These are phyloP conservation scores for Naganishia vaughanmartiniae DNA, from an alignment of 768 basidiomycete genomes.

Conservation along the genomic window DNA sequence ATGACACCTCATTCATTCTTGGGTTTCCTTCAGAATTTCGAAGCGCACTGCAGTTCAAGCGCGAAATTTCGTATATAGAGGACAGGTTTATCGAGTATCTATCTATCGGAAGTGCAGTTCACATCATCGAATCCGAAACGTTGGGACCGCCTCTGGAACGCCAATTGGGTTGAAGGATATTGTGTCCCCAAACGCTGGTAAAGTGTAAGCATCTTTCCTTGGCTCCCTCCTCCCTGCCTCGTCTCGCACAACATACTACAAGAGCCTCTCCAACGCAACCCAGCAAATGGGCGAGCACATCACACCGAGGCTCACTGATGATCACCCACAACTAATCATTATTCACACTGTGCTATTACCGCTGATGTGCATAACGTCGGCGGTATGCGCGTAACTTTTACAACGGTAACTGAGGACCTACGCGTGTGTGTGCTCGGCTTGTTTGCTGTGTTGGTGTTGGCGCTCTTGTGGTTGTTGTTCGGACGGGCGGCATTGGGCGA, in stretches of 20 bases:
- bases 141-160: not conserved
- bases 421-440: constrained; percentile 6
- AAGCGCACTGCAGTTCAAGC: constrained; percentile 3
- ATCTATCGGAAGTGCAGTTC: not conserved
- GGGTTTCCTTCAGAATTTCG: not conserved
- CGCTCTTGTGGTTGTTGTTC: constrained; percentile 1
- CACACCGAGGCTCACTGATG: constrained; percentile 19
- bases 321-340: constrained; percentile 26
- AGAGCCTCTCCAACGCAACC: not conserved
- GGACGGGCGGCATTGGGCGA: not conserved
- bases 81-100: not conserved
- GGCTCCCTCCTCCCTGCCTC: not conserved
- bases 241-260: not conserved
- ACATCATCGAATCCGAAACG: not conserved
- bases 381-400: constrained; percentile 27
- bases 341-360: constrained; percentile 27
- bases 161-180: not conserved
- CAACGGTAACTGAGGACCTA: constrained; percentile 26
- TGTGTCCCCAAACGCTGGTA: not conserved
- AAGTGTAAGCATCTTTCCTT: constrained; percentile 8
- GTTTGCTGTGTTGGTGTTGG: not conserved
- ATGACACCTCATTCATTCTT: not conserved
- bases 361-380: constrained; percentile 25
- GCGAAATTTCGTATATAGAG: constrained; percentile 25
- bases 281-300: constrained; percentile 6